Conservation (phyloP, 2,329 filamentous ascomycete species). For the Colletotrichum spinosum region DNA sequence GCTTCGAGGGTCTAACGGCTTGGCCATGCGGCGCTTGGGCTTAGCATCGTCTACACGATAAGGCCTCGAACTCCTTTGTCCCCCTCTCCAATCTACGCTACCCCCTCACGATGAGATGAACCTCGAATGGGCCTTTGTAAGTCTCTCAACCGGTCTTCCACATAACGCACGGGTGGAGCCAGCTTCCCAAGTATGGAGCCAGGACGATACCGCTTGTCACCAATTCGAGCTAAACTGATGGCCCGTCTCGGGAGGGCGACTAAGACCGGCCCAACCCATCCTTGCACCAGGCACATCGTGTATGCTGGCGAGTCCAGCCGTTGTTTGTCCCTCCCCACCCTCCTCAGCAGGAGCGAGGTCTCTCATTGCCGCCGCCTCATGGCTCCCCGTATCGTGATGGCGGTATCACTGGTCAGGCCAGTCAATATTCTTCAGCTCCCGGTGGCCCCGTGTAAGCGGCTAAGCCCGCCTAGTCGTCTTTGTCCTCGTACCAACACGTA, state of each 20-base stretch:
- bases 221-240: slow-evolving; percentile 23
- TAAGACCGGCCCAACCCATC: slow-evolving; percentile 19
- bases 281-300: slow-evolving; percentile 14
- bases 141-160: slow-evolving; percentile 21
- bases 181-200: slow-evolving; percentile 15
- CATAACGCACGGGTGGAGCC: slow-evolving; percentile 33
- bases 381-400: slow-evolving; percentile 17
- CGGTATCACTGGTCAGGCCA: slow-evolving; percentile 12
- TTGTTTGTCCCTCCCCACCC: slow-evolving; percentile 18
- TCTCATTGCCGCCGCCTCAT: slow-evolving; percentile 27
- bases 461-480: slow-evolving; percentile 21
- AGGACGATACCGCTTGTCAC: slow-evolving; percentile 33
- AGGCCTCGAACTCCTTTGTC: slow-evolving; percentile 30
- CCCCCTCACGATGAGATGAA: slow-evolving; percentile 26
- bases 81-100: slow-evolving; percentile 14
- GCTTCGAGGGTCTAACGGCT: slow-evolving; percentile 30
- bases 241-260: slow-evolving; percentile 28
- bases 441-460: slow-evolving; percentile 30
- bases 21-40: slow-evolving; percentile 34
- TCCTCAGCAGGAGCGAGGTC: neutral
- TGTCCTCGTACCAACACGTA: slow-evolving; percentile 7
- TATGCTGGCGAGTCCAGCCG: slow-evolving; percentile 10
- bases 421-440: slow-evolving; percentile 30
- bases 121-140: slow-evolving; percentile 21
- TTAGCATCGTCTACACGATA: slow-evolving; percentile 24